phyloP scores from a whole-genome alignment of 1,284 basidiomycete genomes.

The Vanrija sp. region DNA sequence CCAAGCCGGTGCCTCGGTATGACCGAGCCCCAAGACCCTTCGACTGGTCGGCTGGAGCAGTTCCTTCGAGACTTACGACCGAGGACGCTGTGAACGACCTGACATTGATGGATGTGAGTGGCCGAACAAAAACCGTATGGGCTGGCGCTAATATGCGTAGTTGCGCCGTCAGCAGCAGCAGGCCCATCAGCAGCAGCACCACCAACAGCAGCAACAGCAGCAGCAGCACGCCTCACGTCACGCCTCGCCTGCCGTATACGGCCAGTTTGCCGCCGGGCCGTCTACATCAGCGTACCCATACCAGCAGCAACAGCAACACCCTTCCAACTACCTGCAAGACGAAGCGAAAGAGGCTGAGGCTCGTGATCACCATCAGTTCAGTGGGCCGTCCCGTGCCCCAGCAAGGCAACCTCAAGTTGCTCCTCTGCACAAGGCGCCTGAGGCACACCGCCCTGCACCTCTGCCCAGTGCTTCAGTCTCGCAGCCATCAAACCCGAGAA shows the following conservation, averaged over 20 bases:
- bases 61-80: slow-evolving; percentile 25
- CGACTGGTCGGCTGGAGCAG: slow-evolving; percentile 42
- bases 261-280: slow-evolving; percentile 4
- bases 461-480: background rate
- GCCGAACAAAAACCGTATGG: no score
- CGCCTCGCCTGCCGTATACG: slow-evolving; percentile 30
- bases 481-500: background rate
- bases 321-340: slow-evolving; percentile 6
- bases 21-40: slow-evolving; percentile 24
- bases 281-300: slow-evolving; percentile 13
- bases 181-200: slow-evolving; percentile 3
- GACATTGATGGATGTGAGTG: slow-evolving; percentile 43
- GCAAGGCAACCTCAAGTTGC: background rate
- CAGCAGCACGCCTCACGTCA: slow-evolving; percentile 24
- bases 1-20: slow-evolving; percentile 37
- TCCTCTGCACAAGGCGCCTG: background rate
- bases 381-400: background rate
- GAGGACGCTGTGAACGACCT: slow-evolving; percentile 40
- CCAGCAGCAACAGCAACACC: slow-evolving; percentile 9
- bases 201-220: slow-evolving; percentile 9
- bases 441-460: background rate
- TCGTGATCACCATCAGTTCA: slow-evolving; percentile 1
- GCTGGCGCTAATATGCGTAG: background rate
- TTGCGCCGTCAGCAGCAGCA: background rate
- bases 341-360: slow-evolving; percentile 3